Evolutionary conservation across 2,329 filamentous ascomycete genomes (phyloP).

Genomic region (Colletotrichum limetticola): DNA sequence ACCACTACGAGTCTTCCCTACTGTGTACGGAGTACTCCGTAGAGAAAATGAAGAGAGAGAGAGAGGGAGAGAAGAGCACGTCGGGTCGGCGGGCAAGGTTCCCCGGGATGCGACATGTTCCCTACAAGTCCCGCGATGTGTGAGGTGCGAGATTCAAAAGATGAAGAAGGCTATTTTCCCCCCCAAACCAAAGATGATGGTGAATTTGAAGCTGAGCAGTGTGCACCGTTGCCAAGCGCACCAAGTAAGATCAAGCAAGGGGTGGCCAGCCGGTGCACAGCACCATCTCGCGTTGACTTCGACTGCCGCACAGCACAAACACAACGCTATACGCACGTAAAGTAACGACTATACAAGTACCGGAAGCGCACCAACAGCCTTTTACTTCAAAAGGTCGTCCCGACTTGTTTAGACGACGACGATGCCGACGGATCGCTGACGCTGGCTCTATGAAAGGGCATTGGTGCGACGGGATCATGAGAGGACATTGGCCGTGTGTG

Average conservation of each 20-base stretch:
- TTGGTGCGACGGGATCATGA: conserved; percentile 20
- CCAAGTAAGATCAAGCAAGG: background rate
- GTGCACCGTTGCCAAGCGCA: conserved; percentile 23
- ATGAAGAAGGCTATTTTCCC: conserved; percentile 4
- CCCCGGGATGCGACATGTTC: conserved; percentile 15
- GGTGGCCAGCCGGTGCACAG: conserved; percentile 2
- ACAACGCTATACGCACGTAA: background rate
- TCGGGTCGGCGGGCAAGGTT: conserved; percentile 15
- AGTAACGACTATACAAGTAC: background rate
- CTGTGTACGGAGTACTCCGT: background rate
- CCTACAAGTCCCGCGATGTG: background rate
- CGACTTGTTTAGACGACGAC: background rate
- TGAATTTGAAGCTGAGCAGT: conserved; percentile 15
- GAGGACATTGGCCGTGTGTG: conserved; percentile 1
- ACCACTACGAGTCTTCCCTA: background rate
- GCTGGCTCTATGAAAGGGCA: conserved; percentile 1
- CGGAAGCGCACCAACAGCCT: background rate
- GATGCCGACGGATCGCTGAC: background rate
- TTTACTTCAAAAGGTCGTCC: background rate
- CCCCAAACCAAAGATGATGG: background rate
- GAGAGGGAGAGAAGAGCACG: background rate
- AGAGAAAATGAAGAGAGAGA: background rate
- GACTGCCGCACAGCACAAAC: background rate
- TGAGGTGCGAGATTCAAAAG: conserved; percentile 6
- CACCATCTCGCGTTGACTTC: too few species aligned